Evolutionary conservation across 2,329 filamentous ascomycete species (phyloP).

Genomic region (Ophiostoma australiae): DNA sequence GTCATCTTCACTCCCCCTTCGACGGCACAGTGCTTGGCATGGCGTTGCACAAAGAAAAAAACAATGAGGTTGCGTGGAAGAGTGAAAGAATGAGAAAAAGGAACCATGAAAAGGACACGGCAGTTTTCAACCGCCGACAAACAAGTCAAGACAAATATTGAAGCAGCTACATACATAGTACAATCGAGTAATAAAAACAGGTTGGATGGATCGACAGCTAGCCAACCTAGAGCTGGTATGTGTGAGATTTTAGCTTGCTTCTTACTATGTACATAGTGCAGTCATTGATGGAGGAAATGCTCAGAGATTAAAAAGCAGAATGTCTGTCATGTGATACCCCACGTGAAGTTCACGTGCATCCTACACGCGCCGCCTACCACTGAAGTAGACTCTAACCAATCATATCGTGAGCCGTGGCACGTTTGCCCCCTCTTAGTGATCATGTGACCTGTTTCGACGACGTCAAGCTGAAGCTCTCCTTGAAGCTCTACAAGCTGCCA

Average conservation of each 20-base stretch:
- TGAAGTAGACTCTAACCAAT: neutral
- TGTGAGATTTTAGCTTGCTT: neutral
- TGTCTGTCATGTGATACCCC: neutral
- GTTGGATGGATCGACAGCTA: neutral
- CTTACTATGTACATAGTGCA: too few relatives aligned
- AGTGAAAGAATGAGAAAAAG: neutral
- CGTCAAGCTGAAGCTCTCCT: neutral
- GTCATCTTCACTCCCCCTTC: neutral
- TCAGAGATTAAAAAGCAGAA: neutral
- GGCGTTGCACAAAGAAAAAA: neutral
- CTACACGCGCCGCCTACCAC: neutral
- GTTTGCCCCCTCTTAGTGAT: neutral
- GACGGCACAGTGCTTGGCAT: slow-evolving; percentile 1
- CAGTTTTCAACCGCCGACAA: neutral
- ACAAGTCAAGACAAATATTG: neutral
- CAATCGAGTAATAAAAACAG: too few relatives aligned
- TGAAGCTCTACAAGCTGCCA: neutral
- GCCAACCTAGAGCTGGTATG: neutral
- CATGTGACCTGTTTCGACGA: slow-evolving; percentile 11
- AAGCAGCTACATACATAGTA: too few relatives aligned
- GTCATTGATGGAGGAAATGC: neutral
- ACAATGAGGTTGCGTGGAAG: neutral
- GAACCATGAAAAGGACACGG: neutral
- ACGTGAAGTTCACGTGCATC: neutral
- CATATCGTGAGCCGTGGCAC: neutral